Evolutionary conservation across 2,329 filamentous ascomycete species (phyloP).

Genomic region (Chrysoporthe puriensis): DNA sequence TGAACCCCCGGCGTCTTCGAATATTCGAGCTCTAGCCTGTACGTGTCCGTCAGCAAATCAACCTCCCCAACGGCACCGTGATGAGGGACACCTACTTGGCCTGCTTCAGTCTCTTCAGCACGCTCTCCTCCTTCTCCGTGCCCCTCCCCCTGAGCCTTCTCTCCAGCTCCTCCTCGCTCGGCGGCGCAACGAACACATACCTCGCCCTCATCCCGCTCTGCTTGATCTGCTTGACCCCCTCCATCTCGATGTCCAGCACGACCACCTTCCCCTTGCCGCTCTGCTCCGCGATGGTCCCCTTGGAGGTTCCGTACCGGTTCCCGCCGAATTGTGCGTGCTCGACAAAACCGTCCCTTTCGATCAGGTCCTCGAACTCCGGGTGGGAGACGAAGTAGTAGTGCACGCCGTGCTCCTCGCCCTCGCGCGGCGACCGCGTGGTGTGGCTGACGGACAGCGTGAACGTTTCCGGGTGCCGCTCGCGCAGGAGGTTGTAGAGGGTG

Average conservation of each 20-base stretch:
- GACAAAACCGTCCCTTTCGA: slow-evolving; percentile 74
- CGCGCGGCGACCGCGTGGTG: slow-evolving; percentile 78
- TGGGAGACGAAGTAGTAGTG: slow-evolving; percentile 80
- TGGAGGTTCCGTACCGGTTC: slow-evolving; percentile 86
- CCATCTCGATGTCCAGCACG: slow-evolving; percentile 96
- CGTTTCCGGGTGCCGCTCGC: slow-evolving; percentile 53
- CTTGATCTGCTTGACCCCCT: slow-evolving; percentile 95
- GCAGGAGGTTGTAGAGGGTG: slow-evolving; percentile 75
- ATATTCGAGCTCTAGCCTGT: slow-evolving; percentile 69
- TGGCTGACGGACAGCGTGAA: slow-evolving; percentile 67
- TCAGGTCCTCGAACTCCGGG: slow-evolving; percentile 69
- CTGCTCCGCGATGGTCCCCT: slow-evolving; percentile 77
- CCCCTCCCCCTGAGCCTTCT: slow-evolving; percentile 72
- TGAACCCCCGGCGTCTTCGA: slow-evolving; percentile 66
- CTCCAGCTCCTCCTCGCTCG: slow-evolving; percentile 75
- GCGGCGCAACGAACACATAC: slow-evolving; percentile 85
- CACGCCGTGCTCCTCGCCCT: slow-evolving; percentile 73
- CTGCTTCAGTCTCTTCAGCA: slow-evolving; percentile 71
- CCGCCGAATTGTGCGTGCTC: slow-evolving; percentile 83
- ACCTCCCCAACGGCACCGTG: not conserved
- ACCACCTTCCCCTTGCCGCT: slow-evolving; percentile 72
- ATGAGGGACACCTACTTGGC: slow-evolving; percentile 49
- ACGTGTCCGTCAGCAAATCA: slow-evolving; percentile 4
- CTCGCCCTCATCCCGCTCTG: slow-evolving; percentile 72
- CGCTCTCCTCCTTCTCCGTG: slow-evolving; percentile 76